A percentile compares a stretch with the other conserved stretches of the same genome.
These are phyloP conservation scores for Citrus medica DNA, from an alignment of 345 rosid genomes.

Conservation along the genomic window DNA sequence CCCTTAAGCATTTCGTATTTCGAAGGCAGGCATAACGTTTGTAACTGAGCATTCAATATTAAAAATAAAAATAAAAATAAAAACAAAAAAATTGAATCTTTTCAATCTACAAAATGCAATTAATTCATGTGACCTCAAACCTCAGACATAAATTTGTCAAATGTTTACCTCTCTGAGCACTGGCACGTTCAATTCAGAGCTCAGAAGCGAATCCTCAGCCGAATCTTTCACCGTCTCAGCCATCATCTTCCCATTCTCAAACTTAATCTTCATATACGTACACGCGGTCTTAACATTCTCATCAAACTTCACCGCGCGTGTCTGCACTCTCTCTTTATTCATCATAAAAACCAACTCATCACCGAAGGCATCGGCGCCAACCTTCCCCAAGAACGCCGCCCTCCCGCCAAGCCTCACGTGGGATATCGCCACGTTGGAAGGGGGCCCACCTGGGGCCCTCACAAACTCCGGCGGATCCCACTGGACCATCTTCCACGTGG, in stretches of 20 bases:
- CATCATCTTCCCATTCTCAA: slow-evolving; percentile 68
- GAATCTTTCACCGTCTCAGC: slow-evolving; percentile 65
- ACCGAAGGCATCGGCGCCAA: slow-evolving; percentile 72
- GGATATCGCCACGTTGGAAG: slow-evolving; percentile 80
- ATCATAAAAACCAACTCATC: slow-evolving; percentile 67
- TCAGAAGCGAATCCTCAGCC: slow-evolving; percentile 72
- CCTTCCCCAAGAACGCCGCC: slow-evolving; percentile 94
- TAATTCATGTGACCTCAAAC: neutral
- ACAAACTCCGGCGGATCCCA: slow-evolving; percentile 94
- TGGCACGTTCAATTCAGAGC: slow-evolving; percentile 65
- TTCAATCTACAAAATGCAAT: neutral
- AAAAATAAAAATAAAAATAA: neutral
- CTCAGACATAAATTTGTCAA: neutral
- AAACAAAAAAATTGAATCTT: neutral
- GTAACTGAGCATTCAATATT: neutral
- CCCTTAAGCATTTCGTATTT: neutral
- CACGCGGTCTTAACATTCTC: slow-evolving; percentile 58
- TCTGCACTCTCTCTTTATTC: slow-evolving; percentile 88
- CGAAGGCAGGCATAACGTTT: neutral
- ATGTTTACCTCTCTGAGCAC: slow-evolving; percentile 80
- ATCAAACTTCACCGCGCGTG: slow-evolving; percentile 72
- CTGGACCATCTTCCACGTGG: slow-evolving; percentile 91
- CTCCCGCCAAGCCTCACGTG: slow-evolving; percentile 86
- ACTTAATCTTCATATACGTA: slow-evolving; percentile 55
- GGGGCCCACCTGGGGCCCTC: slow-evolving; percentile 84